Evolutionary conservation across 2,329 filamentous ascomycete species (phyloP).

Genomic region (Thelonectria discophora): DNA sequence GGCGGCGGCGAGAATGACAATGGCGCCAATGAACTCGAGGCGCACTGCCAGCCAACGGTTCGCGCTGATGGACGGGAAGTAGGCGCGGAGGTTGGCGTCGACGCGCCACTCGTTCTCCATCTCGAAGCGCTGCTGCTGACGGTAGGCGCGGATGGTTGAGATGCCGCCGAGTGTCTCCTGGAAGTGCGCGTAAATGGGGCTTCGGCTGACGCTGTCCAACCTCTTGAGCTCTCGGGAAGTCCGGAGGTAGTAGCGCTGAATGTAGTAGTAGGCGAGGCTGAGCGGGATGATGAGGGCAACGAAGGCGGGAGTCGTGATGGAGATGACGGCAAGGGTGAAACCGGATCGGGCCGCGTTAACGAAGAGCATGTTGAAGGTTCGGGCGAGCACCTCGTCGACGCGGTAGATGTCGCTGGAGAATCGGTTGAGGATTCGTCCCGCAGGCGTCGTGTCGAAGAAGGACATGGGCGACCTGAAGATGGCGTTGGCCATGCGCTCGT

Average conservation of each 20-base stretch:
- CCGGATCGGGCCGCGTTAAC: constrained; percentile 76
- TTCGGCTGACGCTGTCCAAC: constrained; percentile 92
- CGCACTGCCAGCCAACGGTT: constrained; percentile 95
- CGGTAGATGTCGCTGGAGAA: constrained; percentile 90
- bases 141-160: constrained; percentile 93
- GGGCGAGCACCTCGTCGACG: constrained; percentile 91
- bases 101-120: constrained; percentile 97
- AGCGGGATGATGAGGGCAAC: constrained; percentile 83
- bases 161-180: constrained; percentile 95
- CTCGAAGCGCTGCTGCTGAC: constrained; percentile 86
- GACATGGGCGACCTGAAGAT: constrained; percentile 99
- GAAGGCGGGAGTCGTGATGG: constrained; percentile 82
- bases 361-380: constrained; percentile 98
- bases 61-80: constrained; percentile 94
- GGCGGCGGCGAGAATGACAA: constrained; percentile 91
- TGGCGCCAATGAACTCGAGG: constrained; percentile 91
- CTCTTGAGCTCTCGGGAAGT: constrained; percentile 97
- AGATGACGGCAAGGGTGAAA: constrained; percentile 90
- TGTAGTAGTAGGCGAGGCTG: constrained; percentile 83
- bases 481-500: constrained; percentile 95
- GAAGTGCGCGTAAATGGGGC: constrained; percentile 97
- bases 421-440: constrained; percentile 94
- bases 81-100: constrained; percentile 92
- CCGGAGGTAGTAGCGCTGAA: constrained; percentile 95
- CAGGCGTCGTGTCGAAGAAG: constrained; percentile 97